Evolutionary conservation across 805 yeast genomes (phyloP).

Genomic region (Soucietia sequanensis): DNA sequence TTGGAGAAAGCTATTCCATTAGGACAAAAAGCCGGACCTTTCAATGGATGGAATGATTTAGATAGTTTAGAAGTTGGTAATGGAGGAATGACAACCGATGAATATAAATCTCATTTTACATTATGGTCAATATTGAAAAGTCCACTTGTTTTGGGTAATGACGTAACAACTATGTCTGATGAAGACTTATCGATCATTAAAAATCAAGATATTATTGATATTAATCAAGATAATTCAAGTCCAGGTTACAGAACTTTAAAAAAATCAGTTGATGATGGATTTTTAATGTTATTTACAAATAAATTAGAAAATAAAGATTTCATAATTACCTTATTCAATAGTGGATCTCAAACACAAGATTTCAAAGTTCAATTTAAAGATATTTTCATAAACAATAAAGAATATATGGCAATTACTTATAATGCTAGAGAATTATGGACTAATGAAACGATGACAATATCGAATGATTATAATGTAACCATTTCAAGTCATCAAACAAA

Average conservation of each 20-base stretch:
- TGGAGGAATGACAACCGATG: conserved; percentile 25
- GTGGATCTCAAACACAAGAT: conserved; percentile 4
- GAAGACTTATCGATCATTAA: conserved; percentile 16
- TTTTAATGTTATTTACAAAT: conserved; percentile 5
- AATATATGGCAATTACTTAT: not conserved
- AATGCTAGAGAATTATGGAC: conserved; percentile 7
- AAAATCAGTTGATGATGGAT: conserved; percentile 3
- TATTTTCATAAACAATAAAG: conserved; percentile 4
- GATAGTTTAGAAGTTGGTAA: conserved; percentile 29
- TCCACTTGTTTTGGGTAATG: conserved; percentile 26
- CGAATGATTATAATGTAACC: not conserved
- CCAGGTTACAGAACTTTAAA: conserved; percentile 9
- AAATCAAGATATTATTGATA: conserved; percentile 12
- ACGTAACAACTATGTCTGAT: conserved; percentile 16
- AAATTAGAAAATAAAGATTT: conserved; percentile 2
- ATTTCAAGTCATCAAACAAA: not conserved
- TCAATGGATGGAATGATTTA: conserved; percentile 24
- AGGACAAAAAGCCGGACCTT: conserved; percentile 17
- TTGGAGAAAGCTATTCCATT: conserved; percentile 25
- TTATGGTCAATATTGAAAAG: conserved; percentile 29
- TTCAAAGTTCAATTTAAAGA: conserved; percentile 4
- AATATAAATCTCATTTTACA: conserved; percentile 25
- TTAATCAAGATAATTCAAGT: conserved; percentile 19
- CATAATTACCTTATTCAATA: conserved; percentile 7
- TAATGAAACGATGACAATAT: conserved; percentile 4